Evolutionary conservation across 2,329 filamentous ascomycete species (phyloP).

Genomic region (Colletotrichum melonis): DNA sequence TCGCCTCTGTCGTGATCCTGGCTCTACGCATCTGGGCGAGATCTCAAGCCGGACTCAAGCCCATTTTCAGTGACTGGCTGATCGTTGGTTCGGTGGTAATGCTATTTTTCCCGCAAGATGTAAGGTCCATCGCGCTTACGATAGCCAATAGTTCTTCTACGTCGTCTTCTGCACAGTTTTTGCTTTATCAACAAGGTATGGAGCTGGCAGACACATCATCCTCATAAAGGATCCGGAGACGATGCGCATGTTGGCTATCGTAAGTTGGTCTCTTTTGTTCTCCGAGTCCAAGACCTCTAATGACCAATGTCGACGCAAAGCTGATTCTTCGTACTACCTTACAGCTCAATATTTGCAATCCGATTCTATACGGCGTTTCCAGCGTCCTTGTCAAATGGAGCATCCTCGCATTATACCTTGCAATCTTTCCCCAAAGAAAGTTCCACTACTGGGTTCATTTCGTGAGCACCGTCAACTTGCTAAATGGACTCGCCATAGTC

Average conservation of each 20-base stretch:
- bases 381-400: slow-evolving; percentile 23
- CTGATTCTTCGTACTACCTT: neutral
- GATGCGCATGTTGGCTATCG: slow-evolving; percentile 27
- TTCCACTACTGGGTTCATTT: slow-evolving; percentile 22
- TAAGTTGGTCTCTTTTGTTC: neutral
- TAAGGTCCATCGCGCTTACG: neutral
- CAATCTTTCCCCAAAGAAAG: slow-evolving; percentile 16
- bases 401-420: slow-evolving; percentile 20
- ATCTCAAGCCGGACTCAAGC: neutral
- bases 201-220: slow-evolving; percentile 22
- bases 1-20: slow-evolving; percentile 8
- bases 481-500: slow-evolving; percentile 16
- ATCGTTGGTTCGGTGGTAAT: slow-evolving; percentile 21
- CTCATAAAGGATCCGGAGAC: slow-evolving; percentile 23
- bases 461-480: slow-evolving; percentile 13
- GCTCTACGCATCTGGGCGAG: slow-evolving; percentile 17
- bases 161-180: slow-evolving; percentile 22
- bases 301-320: neutral
- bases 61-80: slow-evolving; percentile 26
- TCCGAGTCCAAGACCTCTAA: neutral
- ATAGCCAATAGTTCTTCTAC: slow-evolving; percentile 13
- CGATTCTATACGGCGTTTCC: slow-evolving; percentile 18
- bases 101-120: neutral
- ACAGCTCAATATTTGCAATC: slow-evolving; percentile 24
- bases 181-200: slow-evolving; percentile 23